Evolutionary conservation across 2,329 filamentous ascomycete genomes (phyloP), one percentile per base, ranked within the genome.

Genomic region (Mycosphaerella sp.): DNA sequence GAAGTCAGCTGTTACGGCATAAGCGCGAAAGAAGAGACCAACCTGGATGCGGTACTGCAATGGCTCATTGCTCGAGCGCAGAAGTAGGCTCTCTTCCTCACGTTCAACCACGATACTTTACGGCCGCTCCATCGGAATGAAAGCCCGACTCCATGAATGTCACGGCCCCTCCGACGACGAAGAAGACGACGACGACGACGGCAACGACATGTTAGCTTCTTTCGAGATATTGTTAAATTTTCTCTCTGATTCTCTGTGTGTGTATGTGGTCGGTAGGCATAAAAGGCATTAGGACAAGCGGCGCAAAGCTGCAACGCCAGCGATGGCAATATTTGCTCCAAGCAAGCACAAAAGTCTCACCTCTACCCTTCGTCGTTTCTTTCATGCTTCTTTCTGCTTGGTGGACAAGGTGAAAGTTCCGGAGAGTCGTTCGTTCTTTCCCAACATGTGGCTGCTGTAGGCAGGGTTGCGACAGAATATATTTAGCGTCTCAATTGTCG

Each of bases 1-100:
- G 93, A 98, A 71, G 91, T 98, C 62, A 95, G 89, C 73, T 97
- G 93, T 74, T 98, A 98, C 71, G 91, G 91, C 56, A 96, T 98
- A 73, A 96, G 90, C 69, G 93, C 91, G 55, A 97, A 97, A 72
- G 91, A 97, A 70, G 93, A 98, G 74, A 98, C 91, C 52, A 98
- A 98, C 73, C 82, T 98, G 59, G 91, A 98, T 67, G 93, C 91
- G 6, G 93, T 98, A 46, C 77, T 98, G 64, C 87, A 95, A 69
- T 98, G 93, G 87, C 77, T 98, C 68, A 91, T 98, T 70, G 91
- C 89, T 61, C 86, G 87, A 69, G 85, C 89, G 57, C 88, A 79
- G 67, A 84, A 84, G 73, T 89, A 60, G 39, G 39, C 13, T 16
- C 18, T 21, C 39, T 25, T 39, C 6, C 8, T 16, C 17, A 41